phyloP scores from a whole-genome alignment of 1,284 basidiomycete species.

The Polyporus tsugae region DNA sequence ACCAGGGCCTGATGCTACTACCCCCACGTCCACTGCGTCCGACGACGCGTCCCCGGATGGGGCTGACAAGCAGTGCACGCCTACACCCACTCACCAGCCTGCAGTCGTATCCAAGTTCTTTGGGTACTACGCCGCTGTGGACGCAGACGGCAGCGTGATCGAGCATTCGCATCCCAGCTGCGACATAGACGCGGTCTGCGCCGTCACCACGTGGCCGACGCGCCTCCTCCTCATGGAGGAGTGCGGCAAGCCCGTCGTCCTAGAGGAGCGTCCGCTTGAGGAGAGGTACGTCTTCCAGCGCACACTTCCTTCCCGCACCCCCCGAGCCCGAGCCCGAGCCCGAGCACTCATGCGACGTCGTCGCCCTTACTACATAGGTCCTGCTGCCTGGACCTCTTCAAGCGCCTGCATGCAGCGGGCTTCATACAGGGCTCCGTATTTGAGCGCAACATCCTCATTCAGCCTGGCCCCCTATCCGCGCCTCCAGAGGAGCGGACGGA shows the following conservation, averaged over 20 bases:
- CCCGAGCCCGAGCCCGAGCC: not conserved
- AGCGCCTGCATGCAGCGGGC: constrained; percentile 50
- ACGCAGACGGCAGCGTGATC: constrained; percentile 17
- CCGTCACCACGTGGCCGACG: constrained; percentile 35
- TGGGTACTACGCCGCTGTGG: constrained; percentile 54
- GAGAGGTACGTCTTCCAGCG: not conserved
- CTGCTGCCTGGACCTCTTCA: constrained; percentile 48
- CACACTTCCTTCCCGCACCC: not conserved
- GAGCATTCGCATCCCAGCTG: not conserved
- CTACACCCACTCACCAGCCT: not conserved
- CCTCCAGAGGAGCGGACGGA: constrained; percentile 37
- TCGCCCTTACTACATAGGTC: constrained; percentile 37
- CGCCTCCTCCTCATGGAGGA: constrained; percentile 58
- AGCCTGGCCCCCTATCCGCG: constrained; percentile 50
- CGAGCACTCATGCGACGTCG: not conserved
- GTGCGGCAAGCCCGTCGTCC: constrained; percentile 49
- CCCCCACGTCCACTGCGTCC: too few relatives aligned
- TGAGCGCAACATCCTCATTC: constrained; percentile 53
- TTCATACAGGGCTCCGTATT: constrained; percentile 51
- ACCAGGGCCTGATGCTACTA: too few relatives aligned
- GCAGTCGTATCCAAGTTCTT: constrained; percentile 62
- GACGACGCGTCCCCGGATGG: too few relatives aligned
- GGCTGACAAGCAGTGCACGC: too few relatives aligned
- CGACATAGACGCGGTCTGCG: not conserved
- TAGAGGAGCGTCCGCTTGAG: too few relatives aligned